A percentile compares a stretch with the other conserved stretches of the same genome.
Evolutionary conservation across 768 basidiomycete genomes (phyloP).

Genomic region (Leccinum olivaceopallidum): DNA sequence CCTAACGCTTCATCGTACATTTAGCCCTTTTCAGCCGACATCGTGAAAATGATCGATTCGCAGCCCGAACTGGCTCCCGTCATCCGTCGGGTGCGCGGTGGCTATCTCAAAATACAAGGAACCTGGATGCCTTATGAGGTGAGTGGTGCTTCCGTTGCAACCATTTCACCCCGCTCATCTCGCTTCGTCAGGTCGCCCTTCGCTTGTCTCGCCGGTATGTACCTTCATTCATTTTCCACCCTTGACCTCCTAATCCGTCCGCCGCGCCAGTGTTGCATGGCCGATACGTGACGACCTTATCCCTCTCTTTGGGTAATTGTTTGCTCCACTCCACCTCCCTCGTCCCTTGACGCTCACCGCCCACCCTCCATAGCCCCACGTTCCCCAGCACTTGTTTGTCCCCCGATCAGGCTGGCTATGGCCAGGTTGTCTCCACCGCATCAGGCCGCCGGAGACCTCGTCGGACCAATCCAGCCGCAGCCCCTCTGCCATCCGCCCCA

Average conservation of each 20-base stretch:
- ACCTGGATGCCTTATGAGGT: conserved; percentile 95
- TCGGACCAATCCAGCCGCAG: conserved; percentile 45
- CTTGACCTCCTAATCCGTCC: conserved; percentile 14
- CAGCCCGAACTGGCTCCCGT: conserved; percentile 84
- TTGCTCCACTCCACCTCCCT: neutral
- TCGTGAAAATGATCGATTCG: conserved; percentile 90
- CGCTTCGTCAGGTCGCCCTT: conserved; percentile 62
- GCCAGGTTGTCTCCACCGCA: conserved; percentile 70
- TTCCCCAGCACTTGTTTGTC: conserved; percentile 83
- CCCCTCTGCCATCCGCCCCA: conserved; percentile 32
- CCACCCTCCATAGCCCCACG: conserved; percentile 55
- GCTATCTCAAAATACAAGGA: conserved; percentile 90
- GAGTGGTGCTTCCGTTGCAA: conserved; percentile 29
- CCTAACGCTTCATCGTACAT: conserved; percentile 12
- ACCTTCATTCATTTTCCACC: conserved; percentile 13
- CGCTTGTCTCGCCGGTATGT: conserved; percentile 76
- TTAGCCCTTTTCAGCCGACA: conserved; percentile 62
- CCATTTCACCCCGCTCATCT: conserved; percentile 20
- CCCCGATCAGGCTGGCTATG: conserved; percentile 85
- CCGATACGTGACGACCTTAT: conserved; percentile 82
- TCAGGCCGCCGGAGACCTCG: conserved; percentile 62
- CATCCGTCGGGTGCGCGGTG: conserved; percentile 82
- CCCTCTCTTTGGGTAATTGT: conserved; percentile 80
- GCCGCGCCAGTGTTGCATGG: conserved; percentile 77
- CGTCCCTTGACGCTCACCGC: conserved; percentile 15